Percentiles rank a stretch among this genome's conserved stretches.
These are phyloP conservation scores for Globisporangium okanoganense DNA, from an alignment of 352 stramenopile genomes.

Conservation along the genomic window DNA sequence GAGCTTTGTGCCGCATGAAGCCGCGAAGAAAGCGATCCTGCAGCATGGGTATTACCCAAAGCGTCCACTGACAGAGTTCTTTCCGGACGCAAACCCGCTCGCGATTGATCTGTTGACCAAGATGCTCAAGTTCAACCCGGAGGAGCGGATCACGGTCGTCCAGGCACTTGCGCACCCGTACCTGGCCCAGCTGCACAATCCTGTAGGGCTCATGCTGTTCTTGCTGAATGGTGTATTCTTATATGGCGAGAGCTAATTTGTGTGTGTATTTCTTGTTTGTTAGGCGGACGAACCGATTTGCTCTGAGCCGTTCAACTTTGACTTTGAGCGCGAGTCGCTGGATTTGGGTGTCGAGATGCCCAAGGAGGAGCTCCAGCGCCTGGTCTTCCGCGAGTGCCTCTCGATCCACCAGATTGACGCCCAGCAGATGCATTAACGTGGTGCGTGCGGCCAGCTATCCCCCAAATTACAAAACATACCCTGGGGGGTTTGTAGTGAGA, in stretches of 20 bases:
- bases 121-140: slow-evolving; percentile 93
- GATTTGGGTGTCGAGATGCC: slow-evolving; percentile 81
- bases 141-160: slow-evolving; percentile 91
- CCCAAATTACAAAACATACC: too few species aligned
- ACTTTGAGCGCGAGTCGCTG: slow-evolving; percentile 82
- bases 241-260: background rate
- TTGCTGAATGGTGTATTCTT: background rate
- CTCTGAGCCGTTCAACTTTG: slow-evolving; percentile 76
- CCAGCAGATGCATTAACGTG: slow-evolving; percentile 67
- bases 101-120: slow-evolving; percentile 87
- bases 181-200: slow-evolving; percentile 88
- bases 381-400: slow-evolving; percentile 76
- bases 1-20: slow-evolving; percentile 95
- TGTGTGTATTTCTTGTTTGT: slow-evolving; percentile 3
- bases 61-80: slow-evolving; percentile 78
- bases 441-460: too few species aligned
- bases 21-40: slow-evolving; percentile 75
- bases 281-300: slow-evolving; percentile 87
- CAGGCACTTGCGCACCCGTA: slow-evolving; percentile 91
- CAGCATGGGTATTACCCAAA: slow-evolving; percentile 85
- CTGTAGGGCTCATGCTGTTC: slow-evolving; percentile 34
- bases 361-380: slow-evolving; percentile 80
- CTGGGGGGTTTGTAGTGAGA: background rate
- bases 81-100: slow-evolving; percentile 74
- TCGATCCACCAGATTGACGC: slow-evolving; percentile 69